Evolutionary conservation across 140 eudicot species (phyloP).

Genomic region (Oenanthe javanica): DNA sequence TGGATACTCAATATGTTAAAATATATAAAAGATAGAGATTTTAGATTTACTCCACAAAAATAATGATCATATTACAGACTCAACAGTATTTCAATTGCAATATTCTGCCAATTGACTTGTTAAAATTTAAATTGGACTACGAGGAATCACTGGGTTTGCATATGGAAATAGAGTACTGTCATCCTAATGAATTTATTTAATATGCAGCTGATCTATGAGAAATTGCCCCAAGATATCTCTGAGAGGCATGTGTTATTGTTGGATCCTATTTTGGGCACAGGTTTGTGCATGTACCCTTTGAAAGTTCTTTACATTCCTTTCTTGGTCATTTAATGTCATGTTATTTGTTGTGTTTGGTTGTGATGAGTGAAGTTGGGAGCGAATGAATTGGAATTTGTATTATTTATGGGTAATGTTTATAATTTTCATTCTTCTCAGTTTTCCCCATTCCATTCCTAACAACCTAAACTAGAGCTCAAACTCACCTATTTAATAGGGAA

Average conservation of each 20-base stretch:
- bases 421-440: not conserved
- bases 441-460: not conserved
- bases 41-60: too few species aligned
- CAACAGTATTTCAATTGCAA: not conserved
- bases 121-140: not conserved
- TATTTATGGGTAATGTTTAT: not conserved
- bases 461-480: not conserved
- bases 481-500: not conserved
- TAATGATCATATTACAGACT: not conserved
- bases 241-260: constrained; percentile 42
- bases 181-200: not conserved
- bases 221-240: constrained; percentile 87
- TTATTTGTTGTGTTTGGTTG: not conserved
- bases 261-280: constrained; percentile 27
- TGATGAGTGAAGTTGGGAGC: not conserved
- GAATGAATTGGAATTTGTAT: not conserved
- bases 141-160: not conserved
- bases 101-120: not conserved
- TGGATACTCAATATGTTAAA: not conserved
- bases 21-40: too few species aligned
- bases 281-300: constrained; percentile 26
- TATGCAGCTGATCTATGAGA: constrained; percentile 79
- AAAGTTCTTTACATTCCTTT: not conserved
- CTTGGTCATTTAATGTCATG: not conserved
- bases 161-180: not conserved